These are phyloP conservation scores for Colletotrichum lentis DNA, from an alignment of 2,329 filamentous ascomycete species.

Conservation along the genomic window DNA sequence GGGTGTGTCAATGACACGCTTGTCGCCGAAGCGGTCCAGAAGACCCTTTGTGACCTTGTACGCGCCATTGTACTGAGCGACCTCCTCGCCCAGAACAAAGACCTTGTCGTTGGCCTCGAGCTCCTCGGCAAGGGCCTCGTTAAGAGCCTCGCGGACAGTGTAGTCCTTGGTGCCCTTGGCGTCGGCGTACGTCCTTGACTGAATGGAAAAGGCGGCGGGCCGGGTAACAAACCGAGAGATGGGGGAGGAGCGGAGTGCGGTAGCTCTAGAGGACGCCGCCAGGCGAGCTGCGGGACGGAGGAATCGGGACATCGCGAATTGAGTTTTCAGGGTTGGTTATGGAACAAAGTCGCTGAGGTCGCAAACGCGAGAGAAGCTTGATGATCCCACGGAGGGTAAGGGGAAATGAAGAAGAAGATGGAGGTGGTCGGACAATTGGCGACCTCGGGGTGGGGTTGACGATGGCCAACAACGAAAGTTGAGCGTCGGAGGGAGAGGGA, in stretches of 20 bases:
- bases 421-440: constrained; percentile 8
- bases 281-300: constrained; percentile 61
- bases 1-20: constrained; percentile 96
- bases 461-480: constrained; percentile 36
- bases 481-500: constrained; percentile 36
- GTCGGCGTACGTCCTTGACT: constrained; percentile 65
- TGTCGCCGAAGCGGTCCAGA: constrained; percentile 94
- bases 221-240: constrained; percentile 49
- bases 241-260: constrained; percentile 48
- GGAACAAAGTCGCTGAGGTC: constrained; percentile 8
- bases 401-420: neutral
- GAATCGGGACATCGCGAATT: constrained; percentile 57
- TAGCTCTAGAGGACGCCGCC: constrained; percentile 54
- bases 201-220: constrained; percentile 51
- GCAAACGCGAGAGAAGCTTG: constrained; percentile 23
- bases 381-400: constrained; percentile 2
- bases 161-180: constrained; percentile 81
- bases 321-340: constrained; percentile 27
- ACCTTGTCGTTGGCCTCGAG: constrained; percentile 94
- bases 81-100: constrained; percentile 96
- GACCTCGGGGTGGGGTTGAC: constrained; percentile 31
- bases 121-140: constrained; percentile 97
- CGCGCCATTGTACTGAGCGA: constrained; percentile 99
- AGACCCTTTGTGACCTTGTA: constrained; percentile 99
- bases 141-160: constrained; percentile 95